phyloP scores from a whole-genome alignment of 2,329 filamentous ascomycete genomes.

The Apiospora kogelbergensis region DNA sequence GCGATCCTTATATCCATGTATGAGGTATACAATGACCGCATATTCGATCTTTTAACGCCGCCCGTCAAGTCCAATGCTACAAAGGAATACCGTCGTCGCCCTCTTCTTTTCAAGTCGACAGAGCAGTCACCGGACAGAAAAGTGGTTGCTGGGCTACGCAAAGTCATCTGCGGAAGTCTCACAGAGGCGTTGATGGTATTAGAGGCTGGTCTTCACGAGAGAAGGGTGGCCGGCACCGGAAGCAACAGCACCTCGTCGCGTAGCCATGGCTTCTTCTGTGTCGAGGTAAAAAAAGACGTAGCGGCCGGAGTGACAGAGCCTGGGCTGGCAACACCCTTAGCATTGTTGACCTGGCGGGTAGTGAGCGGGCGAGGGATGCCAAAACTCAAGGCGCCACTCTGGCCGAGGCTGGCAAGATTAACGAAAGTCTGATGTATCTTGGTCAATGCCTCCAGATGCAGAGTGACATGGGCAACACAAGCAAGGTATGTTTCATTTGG shows the following conservation, averaged over 20 bases:
- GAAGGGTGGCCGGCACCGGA: slow-evolving; percentile 84
- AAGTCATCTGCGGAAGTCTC: slow-evolving; percentile 81
- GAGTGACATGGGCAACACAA: slow-evolving; percentile 71
- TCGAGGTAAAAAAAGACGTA: slow-evolving; percentile 83
- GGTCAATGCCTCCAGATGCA: slow-evolving; percentile 97
- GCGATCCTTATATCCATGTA: slow-evolving; percentile 95
- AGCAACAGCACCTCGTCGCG: slow-evolving; percentile 91
- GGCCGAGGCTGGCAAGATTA: slow-evolving; percentile 96
- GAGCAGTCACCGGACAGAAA: slow-evolving; percentile 89
- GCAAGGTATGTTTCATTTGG: slow-evolving; percentile 58
- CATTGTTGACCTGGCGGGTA: slow-evolving; percentile 89
- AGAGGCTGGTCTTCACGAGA: slow-evolving; percentile 84
- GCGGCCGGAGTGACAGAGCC: slow-evolving; percentile 47
- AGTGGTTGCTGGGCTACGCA: slow-evolving; percentile 86
- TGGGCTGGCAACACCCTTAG: slow-evolving; percentile 82
- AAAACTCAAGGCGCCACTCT: slow-evolving; percentile 93
- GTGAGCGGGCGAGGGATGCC: slow-evolving; percentile 87
- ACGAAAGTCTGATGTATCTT: slow-evolving; percentile 96
- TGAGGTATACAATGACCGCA: slow-evolving; percentile 97
- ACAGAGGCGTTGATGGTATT: slow-evolving; percentile 86
- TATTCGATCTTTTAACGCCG: slow-evolving; percentile 84
- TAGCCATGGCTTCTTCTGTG: slow-evolving; percentile 93
- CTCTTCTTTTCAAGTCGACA: slow-evolving; percentile 88
- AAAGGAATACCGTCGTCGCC: slow-evolving; percentile 73
- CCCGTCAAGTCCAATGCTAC: slow-evolving; percentile 58